Conservation (phyloP, 108 stramenopile species). For the Nannochloropsis gaditana region DNA sequence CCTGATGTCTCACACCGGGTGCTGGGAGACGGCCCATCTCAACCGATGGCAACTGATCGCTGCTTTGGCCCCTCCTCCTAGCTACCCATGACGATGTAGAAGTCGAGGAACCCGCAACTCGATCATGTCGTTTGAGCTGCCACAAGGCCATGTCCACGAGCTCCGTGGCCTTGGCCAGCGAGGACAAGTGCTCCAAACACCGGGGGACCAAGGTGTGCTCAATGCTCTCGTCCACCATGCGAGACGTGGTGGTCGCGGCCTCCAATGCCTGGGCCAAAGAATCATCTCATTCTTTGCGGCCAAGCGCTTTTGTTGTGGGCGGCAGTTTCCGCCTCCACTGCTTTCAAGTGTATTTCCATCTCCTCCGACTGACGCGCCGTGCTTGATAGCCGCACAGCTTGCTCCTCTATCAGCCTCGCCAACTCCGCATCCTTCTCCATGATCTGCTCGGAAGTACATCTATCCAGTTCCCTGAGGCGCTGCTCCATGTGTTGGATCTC, state of each 20-base stretch:
- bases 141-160: neutral
- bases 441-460: neutral
- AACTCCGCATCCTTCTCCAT: neutral
- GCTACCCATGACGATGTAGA: neutral
- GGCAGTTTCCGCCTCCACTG: neutral
- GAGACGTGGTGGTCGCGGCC: neutral
- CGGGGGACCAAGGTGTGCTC: neutral
- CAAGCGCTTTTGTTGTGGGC: neutral
- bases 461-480: neutral
- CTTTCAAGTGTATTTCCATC: neutral
- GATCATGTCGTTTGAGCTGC: neutral
- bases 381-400: neutral
- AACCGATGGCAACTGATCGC: neutral
- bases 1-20: neutral
- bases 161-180: neutral
- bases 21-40: neutral
- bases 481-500: conserved; percentile 7
- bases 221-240: neutral
- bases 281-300: conserved; percentile 18
- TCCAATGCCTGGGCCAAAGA: conserved; percentile 3
- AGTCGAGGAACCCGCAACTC: neutral
- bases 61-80: neutral
- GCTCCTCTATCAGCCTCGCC: neutral
- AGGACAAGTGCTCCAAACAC: neutral
- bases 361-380: conserved; percentile 15